Conservation (phyloP, 202 grass and related monocot species). For the Digitaria exilis region DNA sequence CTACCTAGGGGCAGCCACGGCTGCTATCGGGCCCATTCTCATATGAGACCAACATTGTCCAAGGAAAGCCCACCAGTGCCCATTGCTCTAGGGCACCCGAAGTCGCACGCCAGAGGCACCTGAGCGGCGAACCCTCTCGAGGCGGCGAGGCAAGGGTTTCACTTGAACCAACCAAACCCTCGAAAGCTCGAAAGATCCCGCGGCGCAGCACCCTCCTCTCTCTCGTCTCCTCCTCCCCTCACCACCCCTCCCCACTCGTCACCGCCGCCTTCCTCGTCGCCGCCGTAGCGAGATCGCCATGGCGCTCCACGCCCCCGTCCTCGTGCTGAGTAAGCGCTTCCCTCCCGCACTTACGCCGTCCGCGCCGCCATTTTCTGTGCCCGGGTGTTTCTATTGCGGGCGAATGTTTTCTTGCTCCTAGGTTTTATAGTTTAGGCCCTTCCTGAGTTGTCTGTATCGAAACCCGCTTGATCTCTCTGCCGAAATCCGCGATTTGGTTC, state of each 20-base stretch:
- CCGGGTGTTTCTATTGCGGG: neutral
- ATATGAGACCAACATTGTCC: no score
- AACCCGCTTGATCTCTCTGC: neutral
- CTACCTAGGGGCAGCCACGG: no score
- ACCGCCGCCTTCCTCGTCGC: no score
- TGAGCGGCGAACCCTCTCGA: neutral
- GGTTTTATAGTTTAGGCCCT: neutral
- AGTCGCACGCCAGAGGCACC: no score
- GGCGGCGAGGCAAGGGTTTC: constrained; percentile 23
- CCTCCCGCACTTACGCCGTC: neutral
- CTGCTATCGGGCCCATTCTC: no score
- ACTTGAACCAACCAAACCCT: constrained; percentile 21
- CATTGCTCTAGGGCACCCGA: no score
- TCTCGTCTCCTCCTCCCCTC: neutral
- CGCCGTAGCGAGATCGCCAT: constrained; percentile 15
- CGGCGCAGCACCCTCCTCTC: constrained; percentile 11
- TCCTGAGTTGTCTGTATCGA: neutral
- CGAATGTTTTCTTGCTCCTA: neutral
- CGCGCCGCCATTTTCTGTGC: neutral
- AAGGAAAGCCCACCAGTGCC: no score
- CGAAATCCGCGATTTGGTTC: neutral
- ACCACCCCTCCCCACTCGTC: neutral
- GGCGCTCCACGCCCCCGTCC: constrained; percentile 80
- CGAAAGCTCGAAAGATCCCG: constrained; percentile 31
- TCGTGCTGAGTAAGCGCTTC: constrained; percentile 81